Evolutionary conservation across 305 asterid species (phyloP), one percentile per base, ranked within the genome.

Genomic region (Rubia tinctorum): DNA sequence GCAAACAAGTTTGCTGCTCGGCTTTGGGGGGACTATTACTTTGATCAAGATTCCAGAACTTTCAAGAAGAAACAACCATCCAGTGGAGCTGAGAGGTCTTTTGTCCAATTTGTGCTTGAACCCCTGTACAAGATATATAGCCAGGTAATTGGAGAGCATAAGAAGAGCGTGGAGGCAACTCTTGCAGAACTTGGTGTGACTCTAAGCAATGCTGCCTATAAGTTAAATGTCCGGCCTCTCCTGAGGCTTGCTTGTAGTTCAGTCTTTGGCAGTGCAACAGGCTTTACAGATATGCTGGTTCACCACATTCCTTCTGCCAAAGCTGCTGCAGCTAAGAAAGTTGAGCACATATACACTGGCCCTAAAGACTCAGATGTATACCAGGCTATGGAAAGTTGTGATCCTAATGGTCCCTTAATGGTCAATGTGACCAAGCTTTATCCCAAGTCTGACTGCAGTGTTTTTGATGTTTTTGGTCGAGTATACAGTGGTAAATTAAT

Each of bases 91-190:
- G 99, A 95, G 62, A 86, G 97, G 76, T 87, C 99, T 67, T 95
- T 95, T 82, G 99, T 95, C 68, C 98, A 95, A 85, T 92, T 95
- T 80, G 86, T 95, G 63, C 98, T 95, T 0, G 98, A 95, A 69
- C 99, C 99, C 44, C 97, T 95, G 58, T 95, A 95, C 79, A 92
- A 95, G 82, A 72, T 95, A 30, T 95, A 95, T 70, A 92, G 99
- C 80, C 98, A 95, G 87, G 99, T 92, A 79, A 83, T 95, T 75
- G 98, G 99, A 75, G 99, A 95, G 80, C 99, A 95, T 73, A 95
- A 95, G 78, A 95, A 95, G 86, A 90, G 96, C 61, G 99, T 92
- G 82, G 99, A 95, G 83, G 87, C 90, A 73, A 92, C 97, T 61
- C 92, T 95, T 68, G 85, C 88, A 7, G 96, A 93, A 75, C 93